Conservation (phyloP, 2,329 filamentous ascomycete species). For the Elsinoe ampelina region DNA sequence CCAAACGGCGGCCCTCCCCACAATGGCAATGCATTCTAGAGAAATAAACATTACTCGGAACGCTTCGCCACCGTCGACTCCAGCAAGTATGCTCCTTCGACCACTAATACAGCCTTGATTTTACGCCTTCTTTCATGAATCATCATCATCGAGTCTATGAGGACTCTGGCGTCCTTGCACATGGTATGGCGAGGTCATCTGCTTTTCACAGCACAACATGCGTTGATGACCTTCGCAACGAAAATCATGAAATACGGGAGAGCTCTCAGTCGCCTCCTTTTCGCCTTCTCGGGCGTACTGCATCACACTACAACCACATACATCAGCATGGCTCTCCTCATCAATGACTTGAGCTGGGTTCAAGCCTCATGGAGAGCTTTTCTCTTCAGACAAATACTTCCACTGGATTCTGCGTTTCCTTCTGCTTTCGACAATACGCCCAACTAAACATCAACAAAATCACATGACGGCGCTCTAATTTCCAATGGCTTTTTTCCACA, state of each 20-base stretch:
- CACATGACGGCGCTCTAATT: background rate
- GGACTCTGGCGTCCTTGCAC: background rate
- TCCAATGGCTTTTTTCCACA: background rate
- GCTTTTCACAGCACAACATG: background rate
- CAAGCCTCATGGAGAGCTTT: background rate
- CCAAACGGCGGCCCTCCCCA: background rate
- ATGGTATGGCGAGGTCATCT: background rate
- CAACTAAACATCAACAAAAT: background rate
- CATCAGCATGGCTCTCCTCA: background rate
- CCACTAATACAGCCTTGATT: slow-evolving; percentile 2
- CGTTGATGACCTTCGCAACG: background rate
- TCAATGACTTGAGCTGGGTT: slow-evolving; percentile 2
- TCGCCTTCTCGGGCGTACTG: background rate
- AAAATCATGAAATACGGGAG: background rate
- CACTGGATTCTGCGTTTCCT: background rate
- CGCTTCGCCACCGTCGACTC: background rate
- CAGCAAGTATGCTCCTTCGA: background rate
- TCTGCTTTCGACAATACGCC: background rate
- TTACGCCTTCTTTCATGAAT: background rate
- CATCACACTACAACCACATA: background rate
- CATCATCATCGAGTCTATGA: background rate
- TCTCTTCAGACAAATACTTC: slow-evolving; percentile 6
- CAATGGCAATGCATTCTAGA: background rate
- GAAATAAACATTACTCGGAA: background rate
- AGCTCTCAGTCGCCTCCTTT: slow-evolving; percentile 1